Evolutionary conservation across 2,329 filamentous ascomycete genomes (phyloP).

Genomic region (Penicillium polonicum): DNA sequence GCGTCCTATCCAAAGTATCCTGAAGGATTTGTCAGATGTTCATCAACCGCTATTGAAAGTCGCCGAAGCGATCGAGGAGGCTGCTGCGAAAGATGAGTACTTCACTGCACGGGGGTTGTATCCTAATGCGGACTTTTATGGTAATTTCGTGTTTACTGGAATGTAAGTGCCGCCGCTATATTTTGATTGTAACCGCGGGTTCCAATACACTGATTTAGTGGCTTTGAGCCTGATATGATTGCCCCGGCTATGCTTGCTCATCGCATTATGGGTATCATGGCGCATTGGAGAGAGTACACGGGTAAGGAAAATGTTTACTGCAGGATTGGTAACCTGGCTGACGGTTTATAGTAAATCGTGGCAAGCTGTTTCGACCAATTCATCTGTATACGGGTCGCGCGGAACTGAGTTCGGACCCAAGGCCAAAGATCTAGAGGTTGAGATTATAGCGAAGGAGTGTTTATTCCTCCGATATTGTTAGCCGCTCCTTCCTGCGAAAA

Average conservation of each 20-base stretch:
- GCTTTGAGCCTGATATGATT: slow-evolving; percentile 31
- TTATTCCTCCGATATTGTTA: neutral
- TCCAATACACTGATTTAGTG: slow-evolving; percentile 14
- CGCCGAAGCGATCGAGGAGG: slow-evolving; percentile 28
- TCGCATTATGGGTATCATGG: slow-evolving; percentile 35
- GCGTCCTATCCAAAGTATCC: slow-evolving; percentile 24
- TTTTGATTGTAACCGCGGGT: neutral
- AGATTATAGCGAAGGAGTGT: too few relatives aligned
- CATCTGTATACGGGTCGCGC: slow-evolving; percentile 30
- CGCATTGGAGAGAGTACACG: slow-evolving; percentile 38
- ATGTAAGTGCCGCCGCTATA: slow-evolving; percentile 30
- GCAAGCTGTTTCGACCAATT: slow-evolving; percentile 31
- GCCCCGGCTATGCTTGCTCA: slow-evolving; percentile 33
- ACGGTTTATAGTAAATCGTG: slow-evolving; percentile 23
- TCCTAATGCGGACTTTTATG: slow-evolving; percentile 49
- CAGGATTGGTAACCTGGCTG: slow-evolving; percentile 5
- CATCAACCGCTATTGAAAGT: slow-evolving; percentile 24
- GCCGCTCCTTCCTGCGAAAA: too few relatives aligned
- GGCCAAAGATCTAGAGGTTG: slow-evolving; percentile 13
- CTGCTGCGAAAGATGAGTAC: slow-evolving; percentile 29
- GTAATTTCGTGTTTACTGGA: slow-evolving; percentile 45
- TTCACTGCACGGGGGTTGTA: slow-evolving; percentile 35
- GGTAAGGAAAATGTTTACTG: slow-evolving; percentile 15
- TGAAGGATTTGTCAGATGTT: slow-evolving; percentile 21
- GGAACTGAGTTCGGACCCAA: neutral